Percentiles rank a stretch among this genome's conserved stretches.
Evolutionary conservation across 495 filamentous ascomycete genomes (phyloP).

Genomic region (Pyrenula massariospora): DNA sequence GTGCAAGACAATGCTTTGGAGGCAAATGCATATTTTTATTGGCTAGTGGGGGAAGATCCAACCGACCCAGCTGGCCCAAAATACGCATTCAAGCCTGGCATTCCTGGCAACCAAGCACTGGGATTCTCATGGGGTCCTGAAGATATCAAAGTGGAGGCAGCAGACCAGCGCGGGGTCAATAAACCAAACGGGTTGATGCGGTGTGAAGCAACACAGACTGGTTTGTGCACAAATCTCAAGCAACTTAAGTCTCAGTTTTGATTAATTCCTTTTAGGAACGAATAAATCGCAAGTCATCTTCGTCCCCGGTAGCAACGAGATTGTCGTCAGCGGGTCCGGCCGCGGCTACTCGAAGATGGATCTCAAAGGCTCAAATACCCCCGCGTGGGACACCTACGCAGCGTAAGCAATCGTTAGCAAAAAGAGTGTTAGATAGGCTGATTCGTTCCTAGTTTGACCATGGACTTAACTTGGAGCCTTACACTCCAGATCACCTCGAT

Average conservation of each 20-base stretch:
- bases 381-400: neutral
- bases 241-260: neutral
- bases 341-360: neutral
- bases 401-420: neutral
- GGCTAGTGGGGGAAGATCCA: neutral
- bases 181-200: neutral
- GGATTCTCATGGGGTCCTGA: neutral
- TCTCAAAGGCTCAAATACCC: neutral
- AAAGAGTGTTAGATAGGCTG: neutral
- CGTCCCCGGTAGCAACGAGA: neutral
- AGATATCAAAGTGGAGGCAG: neutral
- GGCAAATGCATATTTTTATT: neutral
- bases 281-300: neutral
- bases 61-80: neutral
- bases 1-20: neutral
- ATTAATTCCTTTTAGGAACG: neutral
- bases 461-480: neutral
- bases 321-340: neutral
- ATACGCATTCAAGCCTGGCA: neutral
- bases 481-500: neutral
- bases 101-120: neutral
- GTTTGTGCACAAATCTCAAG: neutral
- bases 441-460: neutral
- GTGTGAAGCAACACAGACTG: neutral
- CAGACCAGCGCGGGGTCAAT: neutral